phyloP scores from a whole-genome alignment of 2,329 filamentous ascomycete species.

The Colletotrichum lindemuthianum region DNA sequence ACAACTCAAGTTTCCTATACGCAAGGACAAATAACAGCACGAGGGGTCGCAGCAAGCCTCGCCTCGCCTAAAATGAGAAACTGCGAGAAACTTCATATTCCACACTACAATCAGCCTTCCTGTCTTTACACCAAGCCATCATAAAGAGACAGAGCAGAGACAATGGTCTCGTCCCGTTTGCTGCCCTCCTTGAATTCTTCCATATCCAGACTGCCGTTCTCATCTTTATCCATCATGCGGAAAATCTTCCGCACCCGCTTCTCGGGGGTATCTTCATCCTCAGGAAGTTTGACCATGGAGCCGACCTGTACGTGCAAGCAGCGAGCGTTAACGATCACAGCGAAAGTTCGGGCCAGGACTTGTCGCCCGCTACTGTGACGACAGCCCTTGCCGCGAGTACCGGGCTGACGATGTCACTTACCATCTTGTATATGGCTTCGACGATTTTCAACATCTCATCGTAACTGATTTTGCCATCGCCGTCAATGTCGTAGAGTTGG shows the following conservation, averaged over 20 bases:
- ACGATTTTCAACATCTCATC: slow-evolving; percentile 99
- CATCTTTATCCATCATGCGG: slow-evolving; percentile 99
- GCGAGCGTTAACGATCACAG: slow-evolving; percentile 5
- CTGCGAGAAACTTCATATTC: slow-evolving; percentile 3
- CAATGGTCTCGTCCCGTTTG: slow-evolving; percentile 98
- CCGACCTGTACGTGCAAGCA: slow-evolving; percentile 73
- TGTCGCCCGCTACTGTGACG: too few species aligned
- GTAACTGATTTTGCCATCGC: slow-evolving; percentile 98
- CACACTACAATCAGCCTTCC: neutral
- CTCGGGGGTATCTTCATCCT: slow-evolving; percentile 98
- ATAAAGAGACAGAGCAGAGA: slow-evolving; percentile 94
- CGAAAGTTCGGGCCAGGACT: too few species aligned
- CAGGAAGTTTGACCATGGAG: slow-evolving; percentile 98
- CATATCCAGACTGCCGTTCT: slow-evolving; percentile 96
- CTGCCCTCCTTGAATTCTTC: slow-evolving; percentile 99
- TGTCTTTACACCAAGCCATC: slow-evolving; percentile 83
- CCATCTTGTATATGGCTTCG: slow-evolving; percentile 99
- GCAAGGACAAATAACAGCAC: too few species aligned
- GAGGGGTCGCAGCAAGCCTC: slow-evolving; percentile 5
- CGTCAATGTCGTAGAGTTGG: slow-evolving; percentile 98
- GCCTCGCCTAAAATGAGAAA: slow-evolving; percentile 20
- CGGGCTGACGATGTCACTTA: slow-evolving; percentile 49
- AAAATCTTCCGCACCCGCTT: slow-evolving; percentile 99
- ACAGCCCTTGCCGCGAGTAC: neutral
- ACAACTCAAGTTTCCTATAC: too few species aligned